These are phyloP conservation scores for Mortierella claussenii DNA, from an alignment of 192 early-diverging fungal species.

Conservation along the genomic window DNA sequence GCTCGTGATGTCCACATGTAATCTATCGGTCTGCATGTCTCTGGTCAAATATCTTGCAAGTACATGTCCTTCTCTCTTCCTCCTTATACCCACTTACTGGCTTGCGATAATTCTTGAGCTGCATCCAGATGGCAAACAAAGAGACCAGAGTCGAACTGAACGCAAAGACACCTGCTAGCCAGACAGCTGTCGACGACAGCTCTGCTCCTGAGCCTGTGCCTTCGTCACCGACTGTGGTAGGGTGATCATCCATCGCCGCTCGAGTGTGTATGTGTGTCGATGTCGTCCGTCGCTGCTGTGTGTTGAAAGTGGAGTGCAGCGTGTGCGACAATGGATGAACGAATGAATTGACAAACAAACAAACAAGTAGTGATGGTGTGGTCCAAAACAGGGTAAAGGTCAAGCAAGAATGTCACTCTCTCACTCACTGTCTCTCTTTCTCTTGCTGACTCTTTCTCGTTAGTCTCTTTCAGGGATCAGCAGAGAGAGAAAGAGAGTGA, in stretches of 20 bases:
- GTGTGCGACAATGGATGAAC: neutral
- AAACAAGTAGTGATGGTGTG: too few species aligned
- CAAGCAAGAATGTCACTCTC: too few species aligned
- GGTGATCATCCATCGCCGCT: conserved; percentile 4
- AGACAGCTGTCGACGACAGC: conserved; percentile 52
- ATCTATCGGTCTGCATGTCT: too few species aligned
- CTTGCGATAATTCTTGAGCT: conserved; percentile 70
- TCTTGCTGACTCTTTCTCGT: too few species aligned
- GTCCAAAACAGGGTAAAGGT: too few species aligned
- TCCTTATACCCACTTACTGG: conserved; percentile 58
- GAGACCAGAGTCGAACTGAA: conserved; percentile 60
- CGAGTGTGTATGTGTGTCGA: too few species aligned
- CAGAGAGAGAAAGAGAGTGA: conserved; percentile 1
- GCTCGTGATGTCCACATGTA: too few species aligned
- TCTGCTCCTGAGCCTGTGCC: conserved; percentile 60
- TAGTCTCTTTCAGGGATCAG: too few species aligned
- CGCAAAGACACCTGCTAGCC: conserved; percentile 60
- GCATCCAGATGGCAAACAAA: conserved; percentile 63
- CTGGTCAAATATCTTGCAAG: neutral
- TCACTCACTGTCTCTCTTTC: too few species aligned
- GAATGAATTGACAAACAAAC: neutral
- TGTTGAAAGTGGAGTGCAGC: neutral
- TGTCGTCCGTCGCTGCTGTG: too few species aligned
- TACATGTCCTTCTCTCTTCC: neutral
- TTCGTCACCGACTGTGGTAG: conserved; percentile 5